phyloP scores from a whole-genome alignment of 2,329 filamentous ascomycete genomes.

The Xylariaceae sp. region DNA sequence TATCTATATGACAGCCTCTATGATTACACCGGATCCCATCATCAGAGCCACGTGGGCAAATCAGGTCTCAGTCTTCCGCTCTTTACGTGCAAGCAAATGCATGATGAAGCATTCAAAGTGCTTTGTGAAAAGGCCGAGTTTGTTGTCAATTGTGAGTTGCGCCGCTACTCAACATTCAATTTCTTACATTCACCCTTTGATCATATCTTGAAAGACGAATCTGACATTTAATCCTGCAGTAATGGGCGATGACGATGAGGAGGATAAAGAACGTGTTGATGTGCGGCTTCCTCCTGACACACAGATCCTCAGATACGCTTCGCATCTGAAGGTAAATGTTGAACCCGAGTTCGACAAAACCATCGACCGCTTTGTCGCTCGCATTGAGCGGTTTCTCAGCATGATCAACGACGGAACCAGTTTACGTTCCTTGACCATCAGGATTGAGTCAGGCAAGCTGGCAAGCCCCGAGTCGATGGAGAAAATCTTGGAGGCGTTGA shows the following conservation, averaged over 20 bases:
- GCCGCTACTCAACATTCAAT: not conserved
- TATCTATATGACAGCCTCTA: slow-evolving; percentile 10
- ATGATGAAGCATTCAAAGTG: slow-evolving; percentile 8
- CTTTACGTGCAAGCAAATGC: slow-evolving; percentile 10
- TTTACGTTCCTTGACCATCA: slow-evolving; percentile 9
- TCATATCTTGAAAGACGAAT: not conserved
- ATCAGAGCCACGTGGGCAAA: slow-evolving; percentile 12
- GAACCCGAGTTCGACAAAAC: slow-evolving; percentile 7
- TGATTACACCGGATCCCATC: slow-evolving; percentile 8
- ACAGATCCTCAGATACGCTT: slow-evolving; percentile 3
- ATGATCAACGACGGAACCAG: slow-evolving; percentile 4
- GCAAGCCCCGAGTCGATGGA: not conserved
- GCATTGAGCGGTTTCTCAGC: slow-evolving; percentile 4
- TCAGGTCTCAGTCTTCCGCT: slow-evolving; percentile 8
- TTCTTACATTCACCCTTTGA: not conserved
- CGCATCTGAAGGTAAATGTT: slow-evolving; percentile 10
- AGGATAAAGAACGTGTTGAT: slow-evolving; percentile 8
- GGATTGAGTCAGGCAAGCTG: not conserved
- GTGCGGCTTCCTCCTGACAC: slow-evolving; percentile 5
- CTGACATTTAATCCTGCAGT: not conserved
- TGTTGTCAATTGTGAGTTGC: slow-evolving; percentile 5
- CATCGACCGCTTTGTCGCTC: slow-evolving; percentile 6
- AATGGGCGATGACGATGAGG: slow-evolving; percentile 7
- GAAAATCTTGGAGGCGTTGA: slow-evolving; percentile 6
- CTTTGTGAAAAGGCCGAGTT: slow-evolving; percentile 11